Evolutionary conservation across 345 rosid genomes (phyloP), one percentile per base, ranked within the genome.

Genomic region (Ceriops zippeliana): DNA sequence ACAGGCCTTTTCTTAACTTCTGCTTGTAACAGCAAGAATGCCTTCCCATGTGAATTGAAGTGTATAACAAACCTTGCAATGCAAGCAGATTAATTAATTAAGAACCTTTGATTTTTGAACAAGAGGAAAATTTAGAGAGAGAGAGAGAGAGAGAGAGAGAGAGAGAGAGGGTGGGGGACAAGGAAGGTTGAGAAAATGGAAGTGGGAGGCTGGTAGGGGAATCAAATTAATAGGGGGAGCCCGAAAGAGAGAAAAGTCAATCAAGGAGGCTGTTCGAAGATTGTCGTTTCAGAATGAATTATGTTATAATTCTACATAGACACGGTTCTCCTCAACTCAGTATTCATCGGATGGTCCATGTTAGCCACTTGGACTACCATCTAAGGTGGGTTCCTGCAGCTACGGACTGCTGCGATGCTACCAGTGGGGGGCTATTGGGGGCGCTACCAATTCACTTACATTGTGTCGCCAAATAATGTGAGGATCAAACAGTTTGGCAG

Each of bases 1-100:
- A 90, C 54, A 90, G 83, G 62, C 96, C 96, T 79, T 90, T 90
- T 73, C 92, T 82, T 56, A 88, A 78, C 80, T 88, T 88, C 84
- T 86, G 93, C 79, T 84, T 86, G 84, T 84, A 82, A 35, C 93
- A 90, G 70, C 90, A 86, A 71, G 92, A 84, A 76, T 88, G 90
- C 73, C 89, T 85, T n/a, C 92, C 93, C 96, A 90, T 90, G 78
- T 66, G 76, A 60, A 61, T 42, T 42, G 49, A 42, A 42, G 49
- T 42, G 32, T 65, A 65, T 69, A 75, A 32, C 61, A 35, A 35
- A 61, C 19, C 65, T 51, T 52, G 58, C 49, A 52, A 56, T 58
- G 37, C 62, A 74, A 46, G 16, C 49, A 15, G 49, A 13, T 42
- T 74, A 81, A 61, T 63, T 52, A 24, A 65, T 63, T 38, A 68